phyloP scores from a whole-genome alignment of 2,329 filamentous ascomycete species.

The Samsoniella hepiali region DNA sequence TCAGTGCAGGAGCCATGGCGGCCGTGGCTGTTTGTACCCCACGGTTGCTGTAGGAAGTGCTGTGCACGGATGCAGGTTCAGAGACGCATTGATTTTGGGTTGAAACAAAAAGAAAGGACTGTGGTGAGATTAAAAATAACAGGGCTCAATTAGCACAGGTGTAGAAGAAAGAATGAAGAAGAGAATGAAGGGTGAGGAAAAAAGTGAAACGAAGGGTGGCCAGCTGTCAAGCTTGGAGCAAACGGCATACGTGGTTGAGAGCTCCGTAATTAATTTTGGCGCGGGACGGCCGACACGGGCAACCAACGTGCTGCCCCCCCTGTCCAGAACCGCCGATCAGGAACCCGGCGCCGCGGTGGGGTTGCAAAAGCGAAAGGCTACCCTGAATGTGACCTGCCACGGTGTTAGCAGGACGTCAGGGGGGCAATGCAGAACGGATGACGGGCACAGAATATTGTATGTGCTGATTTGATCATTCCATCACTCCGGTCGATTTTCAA shows the following conservation, averaged over 20 bases:
- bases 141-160: background rate
- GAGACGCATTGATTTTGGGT: background rate
- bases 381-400: no score
- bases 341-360: no score
- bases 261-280: background rate
- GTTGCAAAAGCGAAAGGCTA: no score
- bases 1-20: conserved; percentile 22
- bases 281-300: background rate
- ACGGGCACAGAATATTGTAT: no score
- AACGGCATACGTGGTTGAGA: conserved; percentile 14
- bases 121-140: background rate
- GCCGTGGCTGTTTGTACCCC: background rate
- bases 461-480: no score
- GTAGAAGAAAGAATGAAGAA: background rate
- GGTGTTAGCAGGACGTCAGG: no score
- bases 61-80: background rate
- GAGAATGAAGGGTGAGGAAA: background rate
- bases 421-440: no score
- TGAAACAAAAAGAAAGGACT: background rate
- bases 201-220: conserved; percentile 11
- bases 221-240: conserved; percentile 15
- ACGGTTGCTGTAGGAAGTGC: background rate
- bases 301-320: no score
- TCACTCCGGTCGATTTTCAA: no score
- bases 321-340: no score